Evolutionary conservation across 1,139 yeast genomes (phyloP), one percentile per base, ranked within the genome.

Genomic region (Zhuliangozyma blackwelliae): DNA sequence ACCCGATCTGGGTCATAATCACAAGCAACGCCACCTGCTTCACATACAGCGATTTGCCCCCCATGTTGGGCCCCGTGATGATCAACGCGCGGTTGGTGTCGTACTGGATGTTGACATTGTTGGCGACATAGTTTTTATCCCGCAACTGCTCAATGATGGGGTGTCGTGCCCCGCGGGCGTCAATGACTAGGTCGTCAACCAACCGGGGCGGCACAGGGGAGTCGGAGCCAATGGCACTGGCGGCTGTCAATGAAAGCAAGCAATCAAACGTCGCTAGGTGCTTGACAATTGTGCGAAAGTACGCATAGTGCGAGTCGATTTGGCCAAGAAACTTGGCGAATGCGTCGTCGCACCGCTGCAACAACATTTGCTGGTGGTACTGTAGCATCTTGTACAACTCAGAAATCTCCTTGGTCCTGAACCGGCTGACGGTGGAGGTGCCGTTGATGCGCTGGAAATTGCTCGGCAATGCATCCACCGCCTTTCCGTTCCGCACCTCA

Each of bases 371-470:
- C 38, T 77, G 72, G 36, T 79, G 78, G 45, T 81, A 79, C 40
- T 79, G 81, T 31, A 82, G 56, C 29, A 67, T 60, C 37, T 78
- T 77, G 36, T 79, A 71, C 28, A 85, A 62, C 12, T 63, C 60
- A 2, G 65, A 51, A 1, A 79, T 68, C 29, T 59, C 63, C 0
- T 94, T 87, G 0, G 95, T 70, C 41, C 92, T 66, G 55, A 79
- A 90, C 40, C 97, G 64, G 2, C 88, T 76, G 3, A 86, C 80
- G 2, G 78, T 60, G 42, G 79, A 78, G 0, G 96, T 87, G 7
- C 84, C 82, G 48, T 77, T 83, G 28, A 84, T 75, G 47, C 86
- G 79, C 9, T 82, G 62, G 95, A 97, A 92, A 40, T 77, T 78
- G 1, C 61, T 47, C 0, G 97, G 97, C 2, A 89, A 59, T 2